phyloP scores from a whole-genome alignment of 1,139 yeast genomes.

The Geotrichum cucujoidarum region DNA sequence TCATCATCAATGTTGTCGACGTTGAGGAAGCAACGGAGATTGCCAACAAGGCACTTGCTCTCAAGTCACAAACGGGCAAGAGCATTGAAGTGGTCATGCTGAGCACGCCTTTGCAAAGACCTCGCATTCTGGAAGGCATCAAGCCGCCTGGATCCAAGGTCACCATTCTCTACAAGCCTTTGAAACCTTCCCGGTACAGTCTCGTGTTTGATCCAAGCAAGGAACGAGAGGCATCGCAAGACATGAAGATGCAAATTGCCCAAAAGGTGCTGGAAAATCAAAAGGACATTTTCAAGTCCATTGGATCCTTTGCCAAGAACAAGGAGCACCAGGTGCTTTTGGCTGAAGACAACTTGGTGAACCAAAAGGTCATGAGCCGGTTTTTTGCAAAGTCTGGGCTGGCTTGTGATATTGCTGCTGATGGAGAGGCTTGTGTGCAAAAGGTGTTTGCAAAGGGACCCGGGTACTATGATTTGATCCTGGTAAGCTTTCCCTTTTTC shows the following conservation, averaged over 20 bases:
- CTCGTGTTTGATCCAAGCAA: slow-evolving; percentile 31
- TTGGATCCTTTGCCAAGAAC: slow-evolving; percentile 18
- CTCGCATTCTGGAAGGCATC: slow-evolving; percentile 25
- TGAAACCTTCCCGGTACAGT: slow-evolving; percentile 31
- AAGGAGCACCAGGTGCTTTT: slow-evolving; percentile 53
- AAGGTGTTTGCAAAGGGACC: slow-evolving; percentile 36
- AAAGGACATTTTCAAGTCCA: slow-evolving; percentile 25
- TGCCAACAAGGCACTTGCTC: slow-evolving; percentile 9
- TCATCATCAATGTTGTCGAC: slow-evolving; percentile 31
- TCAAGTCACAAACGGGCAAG: not conserved
- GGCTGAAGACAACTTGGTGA: slow-evolving; percentile 84
- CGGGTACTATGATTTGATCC: slow-evolving; percentile 55
- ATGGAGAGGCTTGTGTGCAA: slow-evolving; percentile 64
- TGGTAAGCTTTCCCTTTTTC: slow-evolving; percentile 27
- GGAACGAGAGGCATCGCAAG: slow-evolving; percentile 28
- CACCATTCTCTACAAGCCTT: slow-evolving; percentile 30
- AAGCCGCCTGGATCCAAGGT: slow-evolving; percentile 19
- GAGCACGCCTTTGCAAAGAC: slow-evolving; percentile 33
- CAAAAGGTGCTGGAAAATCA: slow-evolving; percentile 27
- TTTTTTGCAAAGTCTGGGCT: slow-evolving; percentile 73
- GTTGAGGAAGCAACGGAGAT: slow-evolving; percentile 25
- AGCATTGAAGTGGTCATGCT: slow-evolving; percentile 30
- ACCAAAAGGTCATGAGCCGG: slow-evolving; percentile 79
- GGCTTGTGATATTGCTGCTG: slow-evolving; percentile 65
- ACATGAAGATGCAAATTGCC: slow-evolving; percentile 30